A percentile compares a stretch with the other conserved stretches of the same genome.
These are phyloP conservation scores for Solanum hybrid DNA, from an alignment of 305 asterid species.

Conservation along the genomic window DNA sequence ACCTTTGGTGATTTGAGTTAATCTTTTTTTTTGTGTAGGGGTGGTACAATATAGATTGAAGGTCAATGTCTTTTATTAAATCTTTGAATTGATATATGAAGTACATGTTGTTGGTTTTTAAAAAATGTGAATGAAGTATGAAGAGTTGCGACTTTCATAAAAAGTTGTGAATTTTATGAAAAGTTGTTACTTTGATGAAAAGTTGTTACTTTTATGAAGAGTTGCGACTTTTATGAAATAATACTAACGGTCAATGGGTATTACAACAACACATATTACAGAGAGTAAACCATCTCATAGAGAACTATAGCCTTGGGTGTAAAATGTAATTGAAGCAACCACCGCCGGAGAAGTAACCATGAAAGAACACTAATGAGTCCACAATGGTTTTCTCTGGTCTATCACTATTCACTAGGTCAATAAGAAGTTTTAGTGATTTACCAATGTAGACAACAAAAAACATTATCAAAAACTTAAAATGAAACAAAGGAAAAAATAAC, in stretches of 20 bases:
- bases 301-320: background rate
- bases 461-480: background rate
- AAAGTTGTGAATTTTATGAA: too few species aligned
- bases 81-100: too few species aligned
- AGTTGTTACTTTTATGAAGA: too few species aligned
- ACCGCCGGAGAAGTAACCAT: background rate
- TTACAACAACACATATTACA: background rate
- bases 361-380: background rate
- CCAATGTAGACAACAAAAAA: background rate
- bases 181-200: too few species aligned
- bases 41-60: too few species aligned
- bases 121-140: too few species aligned
- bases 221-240: background rate
- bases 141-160: too few species aligned
- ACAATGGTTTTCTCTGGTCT: background rate
- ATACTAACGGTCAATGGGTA: background rate
- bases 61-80: too few species aligned
- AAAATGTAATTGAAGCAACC: background rate
- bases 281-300: background rate
- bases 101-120: too few species aligned
- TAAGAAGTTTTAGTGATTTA: background rate
- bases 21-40: background rate
- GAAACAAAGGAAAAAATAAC: background rate
- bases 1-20: too few species aligned
- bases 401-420: background rate